Conservation (phyloP, 1,284 basidiomycete genomes). For the Hypsizygus ulmarius region DNA sequence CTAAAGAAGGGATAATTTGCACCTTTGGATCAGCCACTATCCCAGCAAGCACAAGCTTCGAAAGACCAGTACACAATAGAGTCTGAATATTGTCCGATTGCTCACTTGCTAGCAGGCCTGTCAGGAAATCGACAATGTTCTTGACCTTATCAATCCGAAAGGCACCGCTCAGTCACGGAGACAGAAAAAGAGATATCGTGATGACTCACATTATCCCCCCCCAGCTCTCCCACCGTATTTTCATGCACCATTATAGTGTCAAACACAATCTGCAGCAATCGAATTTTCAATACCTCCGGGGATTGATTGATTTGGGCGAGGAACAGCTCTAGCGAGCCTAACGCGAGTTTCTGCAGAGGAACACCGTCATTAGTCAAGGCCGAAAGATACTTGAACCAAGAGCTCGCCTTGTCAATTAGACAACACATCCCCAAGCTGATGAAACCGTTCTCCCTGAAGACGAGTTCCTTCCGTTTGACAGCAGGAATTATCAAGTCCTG, state of each 20-base stretch:
- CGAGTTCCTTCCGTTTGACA: constrained; percentile 74
- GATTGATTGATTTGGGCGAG: constrained; percentile 63
- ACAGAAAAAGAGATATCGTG: neutral
- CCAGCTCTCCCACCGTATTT: constrained; percentile 47
- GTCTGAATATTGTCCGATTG: constrained; percentile 70
- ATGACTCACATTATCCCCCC: constrained; percentile 22
- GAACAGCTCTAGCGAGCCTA: constrained; percentile 72
- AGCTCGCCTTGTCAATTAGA: constrained; percentile 70
- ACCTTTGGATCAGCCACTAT: constrained; percentile 70
- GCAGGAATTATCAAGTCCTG: constrained; percentile 88
- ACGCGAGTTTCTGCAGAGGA: constrained; percentile 49
- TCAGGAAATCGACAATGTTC: constrained; percentile 57
- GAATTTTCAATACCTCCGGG: constrained; percentile 65
- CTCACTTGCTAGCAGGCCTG: constrained; percentile 57
- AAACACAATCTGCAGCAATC: constrained; percentile 75
- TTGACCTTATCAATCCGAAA: constrained; percentile 40
- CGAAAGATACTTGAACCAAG: neutral
- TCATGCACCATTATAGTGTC: constrained; percentile 86
- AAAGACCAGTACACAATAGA: constrained; percentile 71
- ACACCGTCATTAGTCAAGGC: neutral
- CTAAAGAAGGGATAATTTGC: constrained; percentile 3
- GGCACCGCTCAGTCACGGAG: neutral
- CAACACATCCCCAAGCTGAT: constrained; percentile 84
- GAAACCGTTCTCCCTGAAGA: constrained; percentile 77
- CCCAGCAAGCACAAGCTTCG: constrained; percentile 81